A percentile compares a stretch with the other conserved stretches of the same genome.
Evolutionary conservation across 768 basidiomycete genomes (phyloP).

Genomic region (Calvatia gigantea): DNA sequence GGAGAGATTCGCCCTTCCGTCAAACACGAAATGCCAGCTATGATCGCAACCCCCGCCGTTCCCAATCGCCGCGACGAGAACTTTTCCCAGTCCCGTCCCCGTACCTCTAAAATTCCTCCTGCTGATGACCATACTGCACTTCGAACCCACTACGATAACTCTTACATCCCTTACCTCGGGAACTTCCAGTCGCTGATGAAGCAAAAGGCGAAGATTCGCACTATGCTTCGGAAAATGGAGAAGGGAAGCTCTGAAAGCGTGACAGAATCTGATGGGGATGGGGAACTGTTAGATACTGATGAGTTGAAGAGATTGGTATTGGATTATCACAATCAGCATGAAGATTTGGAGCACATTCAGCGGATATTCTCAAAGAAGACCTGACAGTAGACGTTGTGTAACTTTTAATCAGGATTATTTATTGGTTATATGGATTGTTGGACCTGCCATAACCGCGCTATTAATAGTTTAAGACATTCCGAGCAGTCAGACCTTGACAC

Average conservation of each 20-base stretch:
- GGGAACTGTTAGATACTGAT: constrained; percentile 50
- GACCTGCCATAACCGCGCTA: background rate
- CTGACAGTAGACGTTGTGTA: background rate
- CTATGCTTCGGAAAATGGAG: constrained; percentile 41
- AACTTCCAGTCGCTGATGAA: constrained; percentile 42
- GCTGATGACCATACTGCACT: constrained; percentile 45
- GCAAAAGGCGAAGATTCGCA: constrained; percentile 51
- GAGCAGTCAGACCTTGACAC: background rate
- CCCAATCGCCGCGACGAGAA: constrained; percentile 3
- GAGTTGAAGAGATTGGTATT: constrained; percentile 42
- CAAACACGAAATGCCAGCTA: constrained; percentile 1
- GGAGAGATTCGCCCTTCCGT: constrained; percentile 25
- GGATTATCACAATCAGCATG: constrained; percentile 43
- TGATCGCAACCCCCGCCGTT: background rate
- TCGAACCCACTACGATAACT: constrained; percentile 47
- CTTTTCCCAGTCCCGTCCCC: constrained; percentile 29
- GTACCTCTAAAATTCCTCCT: constrained; percentile 30
- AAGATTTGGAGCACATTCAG: constrained; percentile 52
- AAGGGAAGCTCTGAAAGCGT: constrained; percentile 29
- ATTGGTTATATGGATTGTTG: background rate
- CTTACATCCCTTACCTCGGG: constrained; percentile 49
- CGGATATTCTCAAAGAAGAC: constrained; percentile 12
- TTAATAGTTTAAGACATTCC: background rate
- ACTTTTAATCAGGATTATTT: constrained; percentile 3
- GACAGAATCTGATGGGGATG: constrained; percentile 52